phyloP scores from a whole-genome alignment of 2,329 filamentous ascomycete species.

The Sarocladium strictum region DNA sequence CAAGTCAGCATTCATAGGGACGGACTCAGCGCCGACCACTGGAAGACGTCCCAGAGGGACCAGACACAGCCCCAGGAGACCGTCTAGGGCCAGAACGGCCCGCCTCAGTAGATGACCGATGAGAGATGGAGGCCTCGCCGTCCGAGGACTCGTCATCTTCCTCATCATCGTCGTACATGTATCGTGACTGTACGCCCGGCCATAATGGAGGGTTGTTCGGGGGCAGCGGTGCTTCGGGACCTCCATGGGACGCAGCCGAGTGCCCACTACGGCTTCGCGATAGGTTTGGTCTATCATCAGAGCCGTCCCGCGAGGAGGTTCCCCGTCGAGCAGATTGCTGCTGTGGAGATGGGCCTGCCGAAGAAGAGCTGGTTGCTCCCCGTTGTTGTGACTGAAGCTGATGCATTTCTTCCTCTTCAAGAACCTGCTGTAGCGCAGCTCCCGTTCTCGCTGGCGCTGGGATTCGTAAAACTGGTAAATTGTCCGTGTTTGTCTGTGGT shows the following conservation, averaged over 20 bases:
- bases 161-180: constrained; percentile 27
- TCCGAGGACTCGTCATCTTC: constrained; percentile 19
- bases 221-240: constrained; percentile 22
- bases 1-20: not conserved
- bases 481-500: constrained; percentile 47
- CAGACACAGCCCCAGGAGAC: constrained; percentile 19
- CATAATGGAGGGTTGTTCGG: constrained; percentile 34
- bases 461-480: constrained; percentile 53
- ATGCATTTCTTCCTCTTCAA: constrained; percentile 44
- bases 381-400: constrained; percentile 9
- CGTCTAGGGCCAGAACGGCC: constrained; percentile 14
- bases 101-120: constrained; percentile 22
- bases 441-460: constrained; percentile 55
- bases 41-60: constrained; percentile 13
- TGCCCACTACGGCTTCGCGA: constrained; percentile 18
- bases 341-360: not conserved
- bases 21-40: not conserved
- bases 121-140: constrained; percentile 18
- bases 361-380: constrained; percentile 17
- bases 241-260: constrained; percentile 12
- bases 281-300: not conserved
- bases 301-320: not conserved
- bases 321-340: not conserved
- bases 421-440: constrained; percentile 47
- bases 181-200: constrained; percentile 31